Evolutionary conservation across 2,329 filamentous ascomycete species (phyloP).

Genomic region (Dothistroma septosporum): DNA sequence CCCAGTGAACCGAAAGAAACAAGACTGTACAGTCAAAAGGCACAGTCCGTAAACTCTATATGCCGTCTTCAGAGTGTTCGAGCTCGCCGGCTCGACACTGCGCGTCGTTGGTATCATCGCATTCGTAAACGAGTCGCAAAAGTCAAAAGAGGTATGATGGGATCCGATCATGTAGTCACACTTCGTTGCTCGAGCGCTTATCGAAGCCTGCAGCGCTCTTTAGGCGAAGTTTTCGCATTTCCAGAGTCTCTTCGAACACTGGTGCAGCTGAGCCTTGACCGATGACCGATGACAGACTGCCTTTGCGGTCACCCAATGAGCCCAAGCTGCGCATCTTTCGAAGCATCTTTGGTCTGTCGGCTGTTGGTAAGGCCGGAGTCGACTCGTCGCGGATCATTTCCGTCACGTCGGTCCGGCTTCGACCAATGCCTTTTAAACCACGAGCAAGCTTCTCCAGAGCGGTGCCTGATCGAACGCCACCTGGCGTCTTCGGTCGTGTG

Average conservation of each 20-base stretch:
- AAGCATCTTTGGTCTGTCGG: conserved; percentile 26
- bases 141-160: neutral
- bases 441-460: conserved; percentile 58
- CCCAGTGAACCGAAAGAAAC: conserved; percentile 1
- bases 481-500: conserved; percentile 34
- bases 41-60: conserved; percentile 13
- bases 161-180: conserved; percentile 2
- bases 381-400: conserved; percentile 37
- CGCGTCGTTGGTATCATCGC: conserved; percentile 21
- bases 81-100: conserved; percentile 16
- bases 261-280: conserved; percentile 18
- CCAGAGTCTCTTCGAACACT: conserved; percentile 19
- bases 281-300: conserved; percentile 11
- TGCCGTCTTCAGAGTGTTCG: conserved; percentile 12
- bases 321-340: conserved; percentile 38
- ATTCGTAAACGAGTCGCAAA: conserved; percentile 14
- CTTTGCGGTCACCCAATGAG: conserved; percentile 30
- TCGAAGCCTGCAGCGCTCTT: conserved; percentile 16
- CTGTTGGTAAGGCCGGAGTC: conserved; percentile 6
- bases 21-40: conserved; percentile 10
- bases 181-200: conserved; percentile 21
- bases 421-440: conserved; percentile 57
- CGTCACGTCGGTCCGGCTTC: conserved; percentile 50
- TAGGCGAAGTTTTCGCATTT: conserved; percentile 21
- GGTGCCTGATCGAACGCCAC: conserved; percentile 40